Evolutionary conservation across 192 early-diverging fungal genomes (phyloP), one percentile per base, ranked within the genome.

Genomic region (Podila horticola): DNA sequence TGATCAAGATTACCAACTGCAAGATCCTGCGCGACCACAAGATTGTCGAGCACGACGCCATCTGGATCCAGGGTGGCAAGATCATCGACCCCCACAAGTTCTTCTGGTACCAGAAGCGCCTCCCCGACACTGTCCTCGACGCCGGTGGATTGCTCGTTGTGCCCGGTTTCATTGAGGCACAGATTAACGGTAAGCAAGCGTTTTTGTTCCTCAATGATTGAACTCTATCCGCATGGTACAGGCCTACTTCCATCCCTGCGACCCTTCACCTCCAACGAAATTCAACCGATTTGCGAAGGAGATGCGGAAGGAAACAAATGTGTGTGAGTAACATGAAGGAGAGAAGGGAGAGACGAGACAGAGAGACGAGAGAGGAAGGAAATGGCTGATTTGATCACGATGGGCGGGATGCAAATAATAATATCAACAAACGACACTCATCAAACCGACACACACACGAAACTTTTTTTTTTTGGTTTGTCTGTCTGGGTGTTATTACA

Each of bases 101-200:
- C 63, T 95, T 95, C 74, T 95, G 90, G 84, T 82, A 86, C 45
- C 86, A 86, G 52, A 85, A 88, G 66, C 87, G 91, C 41, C 85
- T 84, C 24, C 87, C 94, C 9, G 92, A 93, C 68, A 74, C 84
- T 34, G 85, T 90, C 45, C 89, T 95, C 64, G 92, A 95, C 84
- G 92, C 92, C 51, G 81, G 89, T 26, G 91, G 93, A 62, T 63
- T 89, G 45, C 86, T 95, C n/a, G 86, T 95, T 38, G 89, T 89
- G 10, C 92, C 94, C 20, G 94, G 94, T 5, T 95, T 89, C 63
- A 89, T 95, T 49, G 93, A 95, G 73, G 83, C 92, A 31, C 93
- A 95, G 76, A 90, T 95, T 67, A 95, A 95, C 70, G 94, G 75
- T 79, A 72, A 55, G 22, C 51, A 55, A 22, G 15, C 51, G 4